Base-by-base conservation (phyloP, 1,139 yeast genomes). In the Saccharomyces hybrid region DNA sequence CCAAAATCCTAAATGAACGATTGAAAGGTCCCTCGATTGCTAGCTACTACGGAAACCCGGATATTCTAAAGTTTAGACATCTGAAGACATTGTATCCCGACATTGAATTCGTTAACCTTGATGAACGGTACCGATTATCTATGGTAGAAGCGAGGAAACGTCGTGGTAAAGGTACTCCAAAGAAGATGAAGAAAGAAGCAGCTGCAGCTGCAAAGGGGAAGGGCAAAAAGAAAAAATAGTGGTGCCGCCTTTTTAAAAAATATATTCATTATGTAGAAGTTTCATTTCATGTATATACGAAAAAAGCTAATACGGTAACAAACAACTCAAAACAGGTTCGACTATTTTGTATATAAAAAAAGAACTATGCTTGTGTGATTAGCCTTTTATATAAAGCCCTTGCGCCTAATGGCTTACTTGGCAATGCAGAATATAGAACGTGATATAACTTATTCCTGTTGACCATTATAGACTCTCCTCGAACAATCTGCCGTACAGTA, bases 121-220 rank as follows among this genome's bases (percentile, higher is more conserved):
- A 81, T 59, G 96, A 88, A 70, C 82, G 79, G 51, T 83, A 85
- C 70, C 77, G 93, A 69, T 65, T 82, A 59, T 78, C 78, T 58
- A 82, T 84, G 80, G 81, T 83, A 47, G 81, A 76, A 55, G 82
- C 81, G 41, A 61, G 88, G 71, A 85, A 84, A 77, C 84, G 86
- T 79, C 85, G 95, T 81, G 91, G 89, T 69, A 89, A 89, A 73
- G 95, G 96, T 70, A 93, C 96, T 20, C 96, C 96, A 62, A 82
- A 85, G 76, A 89, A 89, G 78, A 82, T 81, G 72, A 77, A 74
- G 62, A 78, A 73, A 62, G 58, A 44, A n/a, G 74, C 75, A 26
- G 68, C 72, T 26, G 61, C 28, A 13, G 47, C 41, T 16, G 42
- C 41, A 13, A 27, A 63, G 28, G 70, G 64, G 46, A 64, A 63